These are phyloP conservation scores for Persicaria tinctoria DNA, from an alignment of 148 eudicot genomes.

Conservation along the genomic window DNA sequence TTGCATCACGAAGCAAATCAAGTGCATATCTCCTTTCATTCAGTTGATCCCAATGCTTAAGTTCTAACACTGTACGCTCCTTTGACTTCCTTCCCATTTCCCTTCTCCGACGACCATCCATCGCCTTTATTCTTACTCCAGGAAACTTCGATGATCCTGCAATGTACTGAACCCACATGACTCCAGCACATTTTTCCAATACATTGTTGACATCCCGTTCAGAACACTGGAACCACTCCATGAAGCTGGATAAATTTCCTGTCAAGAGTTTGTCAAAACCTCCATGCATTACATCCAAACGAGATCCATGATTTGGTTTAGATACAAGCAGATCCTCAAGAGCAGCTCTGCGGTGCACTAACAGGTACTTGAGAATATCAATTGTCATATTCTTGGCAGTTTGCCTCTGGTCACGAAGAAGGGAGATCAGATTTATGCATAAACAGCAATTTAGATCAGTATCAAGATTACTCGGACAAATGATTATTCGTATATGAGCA, in stretches of 20 bases:
- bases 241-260: constrained; percentile 57
- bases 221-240: constrained; percentile 79
- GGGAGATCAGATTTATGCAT: constrained; percentile 82
- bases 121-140: constrained; percentile 81
- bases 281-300: constrained; percentile 77
- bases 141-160: constrained; percentile 88
- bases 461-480: constrained; percentile 91
- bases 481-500: constrained; percentile 80
- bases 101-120: constrained; percentile 84
- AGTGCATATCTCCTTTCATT: constrained; percentile 84
- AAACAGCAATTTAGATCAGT: constrained; percentile 82
- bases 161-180: constrained; percentile 97
- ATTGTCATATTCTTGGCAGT: constrained; percentile 60
- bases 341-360: constrained; percentile 86
- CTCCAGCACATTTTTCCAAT: constrained; percentile 87
- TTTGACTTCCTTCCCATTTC: constrained; percentile 74
- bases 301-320: constrained; percentile 63
- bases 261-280: constrained; percentile 92
- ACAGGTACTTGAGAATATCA: constrained; percentile 76
- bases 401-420: constrained; percentile 64
- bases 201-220: constrained; percentile 66
- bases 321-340: constrained; percentile 89
- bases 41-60: constrained; percentile 80
- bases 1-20: constrained; percentile 78
- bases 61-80: constrained; percentile 56